Percentiles rank a stretch among this genome's conserved stretches.
phyloP scores from a whole-genome alignment of 495 filamentous ascomycete genomes.

The Aspergillus sclerotioniger region DNA sequence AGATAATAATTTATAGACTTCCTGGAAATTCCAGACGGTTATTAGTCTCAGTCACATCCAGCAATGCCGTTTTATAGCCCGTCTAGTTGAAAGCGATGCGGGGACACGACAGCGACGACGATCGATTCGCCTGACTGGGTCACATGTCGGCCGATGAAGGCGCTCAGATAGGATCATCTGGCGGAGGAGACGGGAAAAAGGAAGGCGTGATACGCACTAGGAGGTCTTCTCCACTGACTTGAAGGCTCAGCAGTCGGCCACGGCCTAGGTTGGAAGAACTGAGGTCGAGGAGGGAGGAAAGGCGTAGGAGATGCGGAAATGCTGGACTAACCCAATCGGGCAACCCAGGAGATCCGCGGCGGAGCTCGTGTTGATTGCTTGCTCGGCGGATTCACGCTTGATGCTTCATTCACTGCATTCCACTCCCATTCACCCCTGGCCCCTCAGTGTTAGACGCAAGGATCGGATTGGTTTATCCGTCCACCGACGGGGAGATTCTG shows the following conservation, averaged over 20 bases:
- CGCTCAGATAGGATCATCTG: constrained; percentile 1
- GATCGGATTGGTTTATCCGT: neutral
- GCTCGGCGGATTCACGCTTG: neutral
- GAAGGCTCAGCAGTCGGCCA: neutral
- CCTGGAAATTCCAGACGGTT: neutral
- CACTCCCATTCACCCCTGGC: neutral
- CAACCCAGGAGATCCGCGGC: neutral
- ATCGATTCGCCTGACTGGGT: constrained; percentile 31
- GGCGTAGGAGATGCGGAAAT: neutral
- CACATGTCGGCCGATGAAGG: constrained; percentile 30
- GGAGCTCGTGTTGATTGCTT: neutral
- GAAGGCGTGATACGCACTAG: neutral
- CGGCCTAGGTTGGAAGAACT: neutral
- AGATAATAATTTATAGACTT: neutral
- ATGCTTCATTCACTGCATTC: constrained; percentile 1
- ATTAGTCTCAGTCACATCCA: neutral
- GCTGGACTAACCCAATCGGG: neutral
- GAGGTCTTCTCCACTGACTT: neutral
- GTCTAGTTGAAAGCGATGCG: constrained; percentile 2
- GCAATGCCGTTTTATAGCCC: constrained; percentile 10
- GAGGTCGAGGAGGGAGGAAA: neutral
- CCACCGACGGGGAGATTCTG: neutral
- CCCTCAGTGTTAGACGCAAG: neutral
- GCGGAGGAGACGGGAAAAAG: constrained; percentile 1
- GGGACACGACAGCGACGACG: constrained; percentile 18